Base-by-base conservation (phyloP, 2,329 filamentous ascomycete genomes). In the Pyrenophora seminiperda region DNA sequence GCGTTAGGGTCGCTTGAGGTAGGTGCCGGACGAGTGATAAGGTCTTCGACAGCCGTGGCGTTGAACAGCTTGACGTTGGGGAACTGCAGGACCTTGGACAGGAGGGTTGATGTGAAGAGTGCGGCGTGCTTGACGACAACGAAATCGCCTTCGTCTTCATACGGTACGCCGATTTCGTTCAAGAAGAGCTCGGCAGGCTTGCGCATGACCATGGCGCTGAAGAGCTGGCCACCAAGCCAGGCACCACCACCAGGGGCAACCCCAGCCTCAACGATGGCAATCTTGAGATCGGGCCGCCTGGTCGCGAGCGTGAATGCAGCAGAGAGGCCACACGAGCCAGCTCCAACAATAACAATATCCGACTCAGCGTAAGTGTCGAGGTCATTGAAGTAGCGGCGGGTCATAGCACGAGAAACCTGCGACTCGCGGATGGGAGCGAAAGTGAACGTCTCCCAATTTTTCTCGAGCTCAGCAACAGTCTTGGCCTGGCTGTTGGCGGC, bases 51-150 rank as follows among this genome's bases (percentile, higher is more conserved):
- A 15, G 88, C 83, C 29, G 92, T 96, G 30, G 91, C 91, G 72
- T 97, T 97, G 85, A 96, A 97, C 56, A 97, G 85, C 83, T 97
- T 97, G 68, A 96, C 84, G 75, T 97, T 96, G 57, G 90, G 89
- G 78, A 95, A 89, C 52, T 83, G 76, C 42, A 97, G 79, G 7
- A 97, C 91, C 76, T 88, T 88, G 70, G 87, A 88, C 65, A 97
- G 78, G 51, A 97, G 79, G 19, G 91, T 96, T 53, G 87, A 90
- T 24, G 91, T 97, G 80, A 96, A 96, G 54, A 96, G 83, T 0
- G 91, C 90, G 27, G 92, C 91, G 75, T 96, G 91, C 84, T 94
- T 95, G 73, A 96, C 91, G 1, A 96, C 90, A 11, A 97, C 91
- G 62, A 88, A 94, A 76, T 89, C 83, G 43, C 89, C 89, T 68